These are phyloP conservation scores for Cladosporium colombiae DNA, from an alignment of 2,329 filamentous ascomycete genomes.

Conservation along the genomic window DNA sequence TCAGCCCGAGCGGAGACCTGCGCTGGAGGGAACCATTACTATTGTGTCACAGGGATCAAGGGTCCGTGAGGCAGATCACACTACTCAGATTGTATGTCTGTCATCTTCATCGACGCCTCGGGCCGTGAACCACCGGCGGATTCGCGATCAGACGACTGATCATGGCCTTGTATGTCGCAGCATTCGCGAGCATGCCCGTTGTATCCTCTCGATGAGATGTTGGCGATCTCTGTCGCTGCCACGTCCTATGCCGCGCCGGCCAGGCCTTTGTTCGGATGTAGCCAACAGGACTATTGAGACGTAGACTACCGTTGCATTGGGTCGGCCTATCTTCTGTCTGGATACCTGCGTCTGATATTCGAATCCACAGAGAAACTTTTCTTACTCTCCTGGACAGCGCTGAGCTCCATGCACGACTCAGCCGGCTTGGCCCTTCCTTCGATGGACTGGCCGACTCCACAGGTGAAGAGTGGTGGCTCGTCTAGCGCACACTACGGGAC, in stretches of 20 bases:
- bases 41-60: constrained; percentile 13
- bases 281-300: background rate
- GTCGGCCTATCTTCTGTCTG: constrained; percentile 8
- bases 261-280: background rate
- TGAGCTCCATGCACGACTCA: constrained; percentile 11
- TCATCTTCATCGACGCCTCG: constrained; percentile 15
- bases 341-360: background rate
- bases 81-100: constrained; percentile 15
- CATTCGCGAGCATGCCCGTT: background rate
- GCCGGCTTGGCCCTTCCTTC: constrained; percentile 17
- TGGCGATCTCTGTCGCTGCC: background rate
- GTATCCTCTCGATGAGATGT: background rate
- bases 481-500: constrained; percentile 9
- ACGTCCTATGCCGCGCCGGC: background rate
- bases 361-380: constrained; percentile 4
- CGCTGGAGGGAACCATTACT: constrained; percentile 1
- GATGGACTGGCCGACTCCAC: constrained; percentile 15
- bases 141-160: constrained; percentile 1
- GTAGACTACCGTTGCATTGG: constrained; percentile 7
- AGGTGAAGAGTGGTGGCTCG: constrained; percentile 13
- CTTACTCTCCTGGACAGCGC: constrained; percentile 9
- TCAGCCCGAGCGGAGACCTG: constrained; percentile 15
- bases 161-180: background rate
- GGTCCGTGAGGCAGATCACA: constrained; percentile 10
- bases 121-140: constrained; percentile 4